Base-by-base conservation (phyloP, 768 basidiomycete genomes). In the Boletus barrowsii region DNA sequence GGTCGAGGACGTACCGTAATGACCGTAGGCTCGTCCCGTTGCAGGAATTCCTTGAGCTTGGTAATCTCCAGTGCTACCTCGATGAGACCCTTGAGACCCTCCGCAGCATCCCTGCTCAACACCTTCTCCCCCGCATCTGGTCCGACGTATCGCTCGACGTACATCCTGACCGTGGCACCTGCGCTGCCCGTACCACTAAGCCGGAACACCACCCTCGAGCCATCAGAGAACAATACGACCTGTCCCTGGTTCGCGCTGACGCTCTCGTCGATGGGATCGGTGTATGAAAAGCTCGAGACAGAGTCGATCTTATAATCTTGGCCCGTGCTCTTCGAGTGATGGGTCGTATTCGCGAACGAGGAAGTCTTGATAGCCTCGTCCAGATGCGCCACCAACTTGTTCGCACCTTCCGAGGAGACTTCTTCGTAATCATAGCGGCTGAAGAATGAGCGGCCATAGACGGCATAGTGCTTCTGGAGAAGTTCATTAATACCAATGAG, bases 351-450 rank as follows among this genome's bases (percentile, higher is more conserved):
- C 65, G 82, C 77, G 64, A 98, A 86, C 45, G 83, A 84, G 1
- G 81, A 76, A 7, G 80, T 76, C 55, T 81, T 75, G 71, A 96
- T 84, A 36, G 83, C 82, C 10, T 77, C 72, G 69, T 94, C 84
- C 67, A 99, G 75, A 66, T 84, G 78, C 33, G 79, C 80, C 65
- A 98, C 93, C 59, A 99, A 78, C 57, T 85, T 84, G 64, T 90
- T 83, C 42, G 97, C 97, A 32, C 90, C 92, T 36, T 89, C 90
- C 0, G 94, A 93, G 3, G 91, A 80, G 43, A 97, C 93, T 70
- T 98, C 97, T 70, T 99, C 97, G 76, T 99, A 99, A 75, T 99
- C 97, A 73, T 99, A 98, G 57, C 95, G 88, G 63, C 90, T 95
- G 82, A 99, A 99, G 85, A 97, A 98, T 45, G 88, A 93, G 55